Percentiles rank a stretch among this genome's conserved stretches.
phyloP scores from a whole-genome alignment of 164 flowering plant genomes.

The Magnolia officinalis region DNA sequence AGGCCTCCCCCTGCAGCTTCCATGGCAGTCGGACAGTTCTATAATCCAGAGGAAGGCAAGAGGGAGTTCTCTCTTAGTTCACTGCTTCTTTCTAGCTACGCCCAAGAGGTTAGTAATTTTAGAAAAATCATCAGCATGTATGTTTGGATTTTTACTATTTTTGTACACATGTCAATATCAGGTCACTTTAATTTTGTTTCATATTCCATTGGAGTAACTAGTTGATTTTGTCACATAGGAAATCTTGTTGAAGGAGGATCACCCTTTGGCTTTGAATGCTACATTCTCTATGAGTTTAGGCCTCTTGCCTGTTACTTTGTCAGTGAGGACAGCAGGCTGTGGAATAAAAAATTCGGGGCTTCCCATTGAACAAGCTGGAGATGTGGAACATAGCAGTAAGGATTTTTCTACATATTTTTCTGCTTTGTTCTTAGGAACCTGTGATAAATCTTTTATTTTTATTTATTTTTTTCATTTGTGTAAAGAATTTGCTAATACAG shows the following conservation, averaged over 20 bases:
- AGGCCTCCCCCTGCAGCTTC: constrained; percentile 97
- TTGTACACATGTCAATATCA: constrained; percentile 4
- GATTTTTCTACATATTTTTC: constrained; percentile 14
- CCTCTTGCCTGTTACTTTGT: constrained; percentile 72
- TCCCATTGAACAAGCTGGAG: constrained; percentile 66
- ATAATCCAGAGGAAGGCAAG: constrained; percentile 73
- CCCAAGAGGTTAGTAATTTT: constrained; percentile 48
- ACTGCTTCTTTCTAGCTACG: constrained; percentile 56
- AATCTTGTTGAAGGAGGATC: constrained; percentile 69
- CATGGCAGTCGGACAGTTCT: constrained; percentile 99
- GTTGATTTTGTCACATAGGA: constrained; percentile 48
- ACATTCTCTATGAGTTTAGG: constrained; percentile 84
- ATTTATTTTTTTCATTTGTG: neutral
- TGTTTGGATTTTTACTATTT: constrained; percentile 8
- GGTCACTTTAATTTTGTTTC: neutral
- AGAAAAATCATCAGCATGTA: constrained; percentile 7
- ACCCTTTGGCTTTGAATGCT: constrained; percentile 76
- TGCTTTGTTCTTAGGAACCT: neutral
- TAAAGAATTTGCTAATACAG: too few relatives aligned
- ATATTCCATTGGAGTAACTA: constrained; percentile 7
- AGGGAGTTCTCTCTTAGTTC: constrained; percentile 44
- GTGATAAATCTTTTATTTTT: neutral
- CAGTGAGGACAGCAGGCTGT: constrained; percentile 70
- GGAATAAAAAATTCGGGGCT: constrained; percentile 75
- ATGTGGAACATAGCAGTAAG: constrained; percentile 69